Conservation (phyloP, 768 basidiomycete genomes). For the Amanita pseudoporphyria region DNA sequence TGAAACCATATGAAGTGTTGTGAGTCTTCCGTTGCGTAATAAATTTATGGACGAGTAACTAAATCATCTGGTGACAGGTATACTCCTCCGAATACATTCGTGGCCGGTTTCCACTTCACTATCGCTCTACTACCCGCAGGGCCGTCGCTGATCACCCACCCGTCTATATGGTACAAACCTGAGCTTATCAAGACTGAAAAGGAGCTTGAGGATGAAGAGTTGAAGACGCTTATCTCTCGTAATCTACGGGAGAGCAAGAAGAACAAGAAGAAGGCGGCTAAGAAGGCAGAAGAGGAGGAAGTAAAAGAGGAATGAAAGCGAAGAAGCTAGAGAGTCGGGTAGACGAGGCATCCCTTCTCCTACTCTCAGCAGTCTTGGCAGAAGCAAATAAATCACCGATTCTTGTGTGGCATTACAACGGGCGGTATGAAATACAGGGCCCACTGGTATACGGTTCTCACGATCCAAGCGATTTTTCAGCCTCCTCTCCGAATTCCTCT, state of each 20-base stretch:
- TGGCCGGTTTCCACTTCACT: constrained; percentile 97
- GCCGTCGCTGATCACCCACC: constrained; percentile 77
- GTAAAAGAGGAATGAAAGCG: constrained; percentile 19
- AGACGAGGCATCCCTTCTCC: background rate
- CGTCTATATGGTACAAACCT: constrained; percentile 88
- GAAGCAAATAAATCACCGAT: background rate
- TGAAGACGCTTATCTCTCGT: constrained; percentile 70
- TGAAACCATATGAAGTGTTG: constrained; percentile 94
- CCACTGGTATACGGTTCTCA: background rate
- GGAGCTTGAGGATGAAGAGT: constrained; percentile 78
- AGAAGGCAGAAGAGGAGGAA: constrained; percentile 39
- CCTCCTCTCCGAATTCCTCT: constrained; percentile 67
- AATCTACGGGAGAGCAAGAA: constrained; percentile 86
- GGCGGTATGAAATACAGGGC: background rate
- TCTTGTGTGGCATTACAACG: background rate
- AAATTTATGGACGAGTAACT: background rate
- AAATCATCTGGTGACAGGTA: constrained; percentile 34
- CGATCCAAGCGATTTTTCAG: constrained; percentile 22
- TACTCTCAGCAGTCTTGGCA: background rate
- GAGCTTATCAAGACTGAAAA: constrained; percentile 88
- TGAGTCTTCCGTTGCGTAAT: constrained; percentile 29
- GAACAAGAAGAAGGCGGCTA: constrained; percentile 79
- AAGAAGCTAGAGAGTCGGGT: background rate
- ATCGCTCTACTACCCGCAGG: constrained; percentile 88
- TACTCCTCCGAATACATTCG: constrained; percentile 74